Evolutionary conservation across 1,284 basidiomycete genomes (phyloP).

Genomic region (Xerocomus minutiporus): DNA sequence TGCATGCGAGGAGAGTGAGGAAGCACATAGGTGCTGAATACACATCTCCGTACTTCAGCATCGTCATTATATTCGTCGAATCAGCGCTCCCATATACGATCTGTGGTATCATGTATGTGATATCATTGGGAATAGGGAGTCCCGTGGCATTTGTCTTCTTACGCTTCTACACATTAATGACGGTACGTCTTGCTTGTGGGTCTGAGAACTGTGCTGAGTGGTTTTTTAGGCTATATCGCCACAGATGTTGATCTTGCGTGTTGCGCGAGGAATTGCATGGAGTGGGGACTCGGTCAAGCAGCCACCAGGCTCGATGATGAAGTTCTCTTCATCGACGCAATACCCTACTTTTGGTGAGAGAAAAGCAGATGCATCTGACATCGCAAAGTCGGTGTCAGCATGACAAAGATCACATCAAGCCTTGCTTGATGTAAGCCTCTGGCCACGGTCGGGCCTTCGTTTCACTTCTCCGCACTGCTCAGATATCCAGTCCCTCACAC

Average conservation of each 20-base stretch:
- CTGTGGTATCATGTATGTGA: conserved; percentile 7
- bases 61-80: conserved; percentile 9
- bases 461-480: too few species aligned
- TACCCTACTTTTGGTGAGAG: too few species aligned
- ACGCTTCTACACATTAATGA: conserved; percentile 1
- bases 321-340: neutral
- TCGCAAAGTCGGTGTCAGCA: too few species aligned
- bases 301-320: neutral
- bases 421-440: too few species aligned
- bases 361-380: too few species aligned
- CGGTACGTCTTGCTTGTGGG: neutral
- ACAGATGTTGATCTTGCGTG: neutral
- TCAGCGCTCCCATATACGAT: conserved; percentile 11
- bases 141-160: neutral
- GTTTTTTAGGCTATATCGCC: neutral
- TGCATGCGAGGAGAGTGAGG: neutral
- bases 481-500: too few species aligned
- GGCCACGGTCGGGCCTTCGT: too few species aligned
- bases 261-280: neutral
- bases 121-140: conserved; percentile 3
- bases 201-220: neutral
- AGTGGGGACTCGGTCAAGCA: neutral
- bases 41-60: conserved; percentile 5
- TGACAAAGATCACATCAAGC: too few species aligned
- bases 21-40: conserved; percentile 2